Evolutionary conservation across 352 stramenopile species (phyloP).

Genomic region (Phytophthora kernoviae): DNA sequence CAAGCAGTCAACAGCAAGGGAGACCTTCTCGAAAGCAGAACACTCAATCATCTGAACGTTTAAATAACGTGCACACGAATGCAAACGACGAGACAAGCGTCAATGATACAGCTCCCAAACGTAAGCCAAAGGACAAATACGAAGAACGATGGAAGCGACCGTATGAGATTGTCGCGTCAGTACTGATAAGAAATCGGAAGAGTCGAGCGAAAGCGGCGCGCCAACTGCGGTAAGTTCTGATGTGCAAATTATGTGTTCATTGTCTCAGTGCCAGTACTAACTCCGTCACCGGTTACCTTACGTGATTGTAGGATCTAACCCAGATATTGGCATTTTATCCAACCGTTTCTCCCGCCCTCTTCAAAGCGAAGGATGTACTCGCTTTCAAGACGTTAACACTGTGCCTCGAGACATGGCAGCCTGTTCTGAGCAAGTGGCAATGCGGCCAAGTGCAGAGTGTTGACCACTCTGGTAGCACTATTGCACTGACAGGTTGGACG

Average conservation of each 20-base stretch:
- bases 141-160: constrained; percentile 79
- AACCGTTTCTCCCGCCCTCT: constrained; percentile 11
- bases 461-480: constrained; percentile 7
- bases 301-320: constrained; percentile 29
- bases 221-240: constrained; percentile 16
- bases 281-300: constrained; percentile 5
- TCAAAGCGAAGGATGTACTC: constrained; percentile 57
- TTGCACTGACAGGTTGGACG: constrained; percentile 28
- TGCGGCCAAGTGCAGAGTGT: constrained; percentile 46
- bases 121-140: constrained; percentile 39
- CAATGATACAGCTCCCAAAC: constrained; percentile 7
- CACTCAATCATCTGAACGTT: not conserved
- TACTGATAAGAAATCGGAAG: constrained; percentile 40
- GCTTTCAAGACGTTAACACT: constrained; percentile 80
- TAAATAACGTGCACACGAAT: not conserved
- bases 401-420: constrained; percentile 81
- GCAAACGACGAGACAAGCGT: not conserved
- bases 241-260: constrained; percentile 1
- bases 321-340: constrained; percentile 38
- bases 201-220: not conserved
- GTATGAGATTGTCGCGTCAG: constrained; percentile 76
- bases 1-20: constrained; percentile 5
- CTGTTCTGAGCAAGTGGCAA: constrained; percentile 69
- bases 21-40: not conserved
- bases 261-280: constrained; percentile 1